These are phyloP conservation scores for Pleodorina starrii DNA, from an alignment of 139 green algal species.

Conservation along the genomic window DNA sequence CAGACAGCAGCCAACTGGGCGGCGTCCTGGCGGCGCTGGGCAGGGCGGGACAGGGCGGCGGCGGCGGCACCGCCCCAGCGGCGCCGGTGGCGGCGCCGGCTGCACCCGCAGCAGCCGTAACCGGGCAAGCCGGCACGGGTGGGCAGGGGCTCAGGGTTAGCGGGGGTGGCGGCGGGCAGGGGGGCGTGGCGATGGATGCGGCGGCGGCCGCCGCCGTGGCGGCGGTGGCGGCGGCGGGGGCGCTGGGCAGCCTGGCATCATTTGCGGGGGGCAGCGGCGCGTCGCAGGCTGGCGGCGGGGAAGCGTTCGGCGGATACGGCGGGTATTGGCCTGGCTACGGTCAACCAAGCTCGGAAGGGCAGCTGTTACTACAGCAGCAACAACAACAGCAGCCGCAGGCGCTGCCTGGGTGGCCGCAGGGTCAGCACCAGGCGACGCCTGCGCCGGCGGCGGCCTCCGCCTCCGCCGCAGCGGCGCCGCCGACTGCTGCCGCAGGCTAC, in stretches of 20 bases:
- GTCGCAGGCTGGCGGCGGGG: background rate
- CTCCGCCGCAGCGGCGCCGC: background rate
- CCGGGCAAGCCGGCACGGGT: background rate
- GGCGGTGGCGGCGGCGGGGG: background rate
- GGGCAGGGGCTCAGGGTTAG: too few species aligned
- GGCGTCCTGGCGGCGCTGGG: conserved; percentile 14
- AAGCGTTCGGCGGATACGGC: background rate
- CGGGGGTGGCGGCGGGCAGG: background rate
- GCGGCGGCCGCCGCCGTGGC: background rate
- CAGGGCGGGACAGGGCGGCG: background rate
- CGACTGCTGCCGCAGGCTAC: background rate
- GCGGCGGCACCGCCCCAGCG: background rate
- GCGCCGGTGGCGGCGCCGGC: background rate
- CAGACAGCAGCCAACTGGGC: background rate
- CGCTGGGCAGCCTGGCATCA: conserved; percentile 8
- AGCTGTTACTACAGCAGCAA: background rate
- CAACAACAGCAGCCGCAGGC: background rate
- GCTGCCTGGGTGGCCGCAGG: background rate
- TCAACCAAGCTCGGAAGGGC: background rate
- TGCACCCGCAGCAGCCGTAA: background rate
- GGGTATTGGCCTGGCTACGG: background rate
- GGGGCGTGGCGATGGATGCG: too few species aligned
- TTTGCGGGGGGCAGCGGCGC: background rate
- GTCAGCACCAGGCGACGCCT: background rate
- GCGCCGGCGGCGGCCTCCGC: background rate